Percentiles rank a stretch among this genome's conserved stretches.
phyloP scores from a whole-genome alignment of 2,329 filamentous ascomycete species.

The Aspergillus udagawae region DNA sequence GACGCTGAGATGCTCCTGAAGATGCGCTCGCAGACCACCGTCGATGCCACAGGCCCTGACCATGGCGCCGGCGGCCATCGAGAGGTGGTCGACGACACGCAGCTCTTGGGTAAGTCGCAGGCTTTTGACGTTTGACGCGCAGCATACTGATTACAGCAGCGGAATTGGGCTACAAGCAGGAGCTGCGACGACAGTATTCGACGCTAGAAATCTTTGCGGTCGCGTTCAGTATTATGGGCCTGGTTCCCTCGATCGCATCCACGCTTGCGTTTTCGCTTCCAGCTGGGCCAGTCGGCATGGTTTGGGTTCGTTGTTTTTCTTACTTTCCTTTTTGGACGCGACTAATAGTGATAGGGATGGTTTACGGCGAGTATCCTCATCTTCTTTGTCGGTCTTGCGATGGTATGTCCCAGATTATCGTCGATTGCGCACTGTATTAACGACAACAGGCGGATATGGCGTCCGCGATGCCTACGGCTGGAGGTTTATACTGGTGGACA shows the following conservation, averaged over 20 bases:
- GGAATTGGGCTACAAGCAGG: constrained; percentile 53
- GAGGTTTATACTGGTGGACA: constrained; percentile 58
- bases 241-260: constrained; percentile 58
- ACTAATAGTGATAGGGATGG: constrained; percentile 43
- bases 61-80: constrained; percentile 12
- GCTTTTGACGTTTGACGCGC: background rate
- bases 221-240: constrained; percentile 58
- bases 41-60: constrained; percentile 6
- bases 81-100: constrained; percentile 15
- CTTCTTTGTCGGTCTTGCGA: constrained; percentile 57
- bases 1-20: background rate
- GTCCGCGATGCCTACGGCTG: constrained; percentile 56
- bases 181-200: constrained; percentile 58
- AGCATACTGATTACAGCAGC: constrained; percentile 13
- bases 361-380: constrained; percentile 56
- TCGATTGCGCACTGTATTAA: background rate
- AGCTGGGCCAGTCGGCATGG: constrained; percentile 57
- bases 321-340: background rate
- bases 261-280: constrained; percentile 58
- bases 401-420: constrained; percentile 39
- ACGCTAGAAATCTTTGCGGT: constrained; percentile 61
- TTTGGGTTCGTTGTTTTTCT: constrained; percentile 46
- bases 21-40: constrained; percentile 1
- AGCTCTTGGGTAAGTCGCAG: constrained; percentile 20
- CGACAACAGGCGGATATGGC: constrained; percentile 44